Base-by-base conservation (phyloP, 2,329 filamentous ascomycete species). In the Penicillium glabrum region DNA sequence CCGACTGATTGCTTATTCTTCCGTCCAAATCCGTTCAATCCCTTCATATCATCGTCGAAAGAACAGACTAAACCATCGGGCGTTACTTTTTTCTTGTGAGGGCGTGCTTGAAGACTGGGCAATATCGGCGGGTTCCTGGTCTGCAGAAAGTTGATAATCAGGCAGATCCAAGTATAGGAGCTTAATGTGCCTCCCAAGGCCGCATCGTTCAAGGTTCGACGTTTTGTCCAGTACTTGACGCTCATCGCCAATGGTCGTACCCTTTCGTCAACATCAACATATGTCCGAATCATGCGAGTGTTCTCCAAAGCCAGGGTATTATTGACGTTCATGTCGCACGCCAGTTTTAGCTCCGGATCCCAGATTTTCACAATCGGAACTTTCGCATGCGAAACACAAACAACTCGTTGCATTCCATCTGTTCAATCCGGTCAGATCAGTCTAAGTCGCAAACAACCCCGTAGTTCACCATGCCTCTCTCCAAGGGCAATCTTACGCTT, bases 271-370 rank as follows among this genome's bases (percentile, higher is more conserved):
- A 96, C 89, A 69, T 96, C 88, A 59, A 99, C 91, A 76, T 99
- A 99, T 0, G 92, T 96, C 72, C 93, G 91, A 67, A 99, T 95
- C 93, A 99, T 96, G 50, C 93, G 87, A 14, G 95, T 99, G 69
- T 99, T 99, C 74, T 98, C 93, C 59, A 99, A 80, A 4, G 95
- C 95, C 52, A 96, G 77, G 0, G 93, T 95, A 68, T 98, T 99
- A 79, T 99, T 99, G 77, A 99, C 93, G 67, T 99, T 99, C 89
- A 99, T 95, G 72, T 99, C 95, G 74, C 93, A 97, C 16, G 92
- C 90, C 50, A 99, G 81, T 62, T 88, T 82, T 56, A 97, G 81
- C 73, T 96, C 91, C 3, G 95, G 95, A 72, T 99, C 95, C 93
- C 95, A 99, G 54, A 96, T 90, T 79, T 98, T 98, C 66, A 99